Conservation (phyloP, 202 grass and related monocot genomes). For the Setaria viridis region DNA sequence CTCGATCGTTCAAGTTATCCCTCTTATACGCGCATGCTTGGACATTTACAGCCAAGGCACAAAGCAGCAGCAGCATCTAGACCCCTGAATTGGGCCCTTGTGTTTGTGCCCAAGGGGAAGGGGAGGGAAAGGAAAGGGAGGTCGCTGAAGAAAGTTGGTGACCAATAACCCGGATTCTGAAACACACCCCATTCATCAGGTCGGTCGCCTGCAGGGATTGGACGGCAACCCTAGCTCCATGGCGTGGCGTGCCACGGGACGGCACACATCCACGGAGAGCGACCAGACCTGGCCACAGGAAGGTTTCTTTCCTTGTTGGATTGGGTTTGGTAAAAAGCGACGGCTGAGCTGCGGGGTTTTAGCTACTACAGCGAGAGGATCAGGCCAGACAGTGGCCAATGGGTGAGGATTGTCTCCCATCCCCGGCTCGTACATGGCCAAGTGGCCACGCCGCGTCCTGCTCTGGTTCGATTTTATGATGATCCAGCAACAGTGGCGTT, state of each 20-base stretch:
- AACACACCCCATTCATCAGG: not conserved
- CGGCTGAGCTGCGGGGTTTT: not conserved
- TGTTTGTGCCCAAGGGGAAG: not conserved
- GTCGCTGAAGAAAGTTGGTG: constrained; percentile 11
- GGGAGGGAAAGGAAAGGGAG: not conserved
- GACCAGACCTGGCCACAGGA: not conserved
- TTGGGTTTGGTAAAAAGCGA: not conserved
- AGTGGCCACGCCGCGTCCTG: not conserved
- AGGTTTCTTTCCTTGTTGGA: not conserved
- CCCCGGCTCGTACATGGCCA: not conserved
- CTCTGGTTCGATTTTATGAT: not conserved
- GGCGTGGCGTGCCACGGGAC: not conserved
- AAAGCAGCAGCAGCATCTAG: not conserved
- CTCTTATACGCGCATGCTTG: not conserved
- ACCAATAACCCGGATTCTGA: constrained; percentile 22
- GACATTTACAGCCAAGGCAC: not conserved
- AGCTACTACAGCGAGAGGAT: not conserved
- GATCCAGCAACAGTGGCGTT: no score
- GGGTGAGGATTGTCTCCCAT: not conserved
- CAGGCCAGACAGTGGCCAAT: not conserved
- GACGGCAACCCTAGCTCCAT: not conserved
- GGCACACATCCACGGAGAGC: not conserved
- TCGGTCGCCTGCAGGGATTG: not conserved
- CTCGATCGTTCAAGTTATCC: not conserved
- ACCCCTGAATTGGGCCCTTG: not conserved